Evolutionary conservation across 78 protist genomes (phyloP).

Genomic region (Bodo saltans): DNA sequence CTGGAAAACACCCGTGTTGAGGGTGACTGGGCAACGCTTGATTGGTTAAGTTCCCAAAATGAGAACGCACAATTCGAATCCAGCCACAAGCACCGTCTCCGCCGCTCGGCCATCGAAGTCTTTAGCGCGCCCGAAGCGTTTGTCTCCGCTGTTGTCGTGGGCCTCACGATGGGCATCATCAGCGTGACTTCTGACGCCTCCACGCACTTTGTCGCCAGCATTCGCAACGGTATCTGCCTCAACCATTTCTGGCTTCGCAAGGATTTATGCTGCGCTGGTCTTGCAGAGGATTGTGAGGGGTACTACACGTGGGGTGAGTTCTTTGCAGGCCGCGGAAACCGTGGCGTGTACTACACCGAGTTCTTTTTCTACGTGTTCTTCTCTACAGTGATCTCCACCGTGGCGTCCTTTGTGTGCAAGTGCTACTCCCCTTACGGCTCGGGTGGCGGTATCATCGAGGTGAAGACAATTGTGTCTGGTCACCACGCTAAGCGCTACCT

Average conservation of each 20-base stretch:
- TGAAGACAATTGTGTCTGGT: slow-evolving; percentile 75
- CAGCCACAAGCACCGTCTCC: too few species aligned
- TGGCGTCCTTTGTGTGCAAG: neutral
- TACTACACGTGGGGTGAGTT: slow-evolving; percentile 5
- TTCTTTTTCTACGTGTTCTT: neutral
- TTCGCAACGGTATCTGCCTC: neutral
- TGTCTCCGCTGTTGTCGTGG: neutral
- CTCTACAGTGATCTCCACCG: neutral
- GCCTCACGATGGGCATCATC: neutral
- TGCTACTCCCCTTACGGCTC: slow-evolving; percentile 12
- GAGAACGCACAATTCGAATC: too few species aligned
- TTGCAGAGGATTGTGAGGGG: neutral
- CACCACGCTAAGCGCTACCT: slow-evolving; percentile 38
- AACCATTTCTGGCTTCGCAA: neutral
- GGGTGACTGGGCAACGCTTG: too few species aligned
- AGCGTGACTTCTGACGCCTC: neutral
- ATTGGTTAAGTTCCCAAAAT: too few species aligned
- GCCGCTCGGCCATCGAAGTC: too few species aligned
- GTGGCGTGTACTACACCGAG: too few species aligned
- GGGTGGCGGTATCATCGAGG: slow-evolving; percentile 82
- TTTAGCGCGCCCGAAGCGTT: too few species aligned
- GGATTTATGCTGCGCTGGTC: neutral
- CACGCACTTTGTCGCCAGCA: neutral
- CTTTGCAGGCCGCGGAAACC: slow-evolving; percentile 12
- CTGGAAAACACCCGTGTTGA: too few species aligned